Conservation (phyloP, 257 asterid species). For the Nicotiana benthamiana region DNA sequence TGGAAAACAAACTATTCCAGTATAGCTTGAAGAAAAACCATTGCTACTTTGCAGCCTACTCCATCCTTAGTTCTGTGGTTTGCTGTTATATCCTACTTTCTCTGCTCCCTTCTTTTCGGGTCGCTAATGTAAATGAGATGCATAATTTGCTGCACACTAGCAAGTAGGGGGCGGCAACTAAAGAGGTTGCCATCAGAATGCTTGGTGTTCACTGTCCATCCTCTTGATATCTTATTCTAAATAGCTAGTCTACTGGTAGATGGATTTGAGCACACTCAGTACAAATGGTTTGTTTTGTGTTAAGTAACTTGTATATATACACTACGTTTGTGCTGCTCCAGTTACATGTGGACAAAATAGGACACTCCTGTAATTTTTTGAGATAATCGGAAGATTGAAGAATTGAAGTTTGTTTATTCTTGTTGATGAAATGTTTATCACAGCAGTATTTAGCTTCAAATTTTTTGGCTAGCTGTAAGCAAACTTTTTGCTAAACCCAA, state of each 20-base stretch:
- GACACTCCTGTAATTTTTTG: neutral
- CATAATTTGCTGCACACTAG: neutral
- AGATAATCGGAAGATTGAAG: neutral
- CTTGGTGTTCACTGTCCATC: neutral
- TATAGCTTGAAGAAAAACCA: neutral
- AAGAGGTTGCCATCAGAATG: neutral
- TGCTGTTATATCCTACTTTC: neutral
- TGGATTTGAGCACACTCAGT: neutral
- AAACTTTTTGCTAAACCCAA: neutral
- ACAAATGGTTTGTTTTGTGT: neutral
- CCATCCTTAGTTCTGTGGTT: neutral
- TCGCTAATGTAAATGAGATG: neutral
- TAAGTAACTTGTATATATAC: neutral
- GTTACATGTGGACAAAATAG: neutral
- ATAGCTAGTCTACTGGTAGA: neutral
- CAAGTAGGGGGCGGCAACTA: no score
- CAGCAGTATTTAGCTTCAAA: neutral
- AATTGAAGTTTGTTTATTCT: neutral
- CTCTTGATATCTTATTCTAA: neutral
- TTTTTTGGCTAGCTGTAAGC: neutral
- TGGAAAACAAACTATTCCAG: neutral
- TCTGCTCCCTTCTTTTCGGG: neutral
- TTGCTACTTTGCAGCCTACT: neutral
- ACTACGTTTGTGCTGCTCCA: neutral
- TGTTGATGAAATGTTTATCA: neutral